phyloP scores from a whole-genome alignment of 2,329 filamentous ascomycete genomes.

The Exophiala sp. region DNA sequence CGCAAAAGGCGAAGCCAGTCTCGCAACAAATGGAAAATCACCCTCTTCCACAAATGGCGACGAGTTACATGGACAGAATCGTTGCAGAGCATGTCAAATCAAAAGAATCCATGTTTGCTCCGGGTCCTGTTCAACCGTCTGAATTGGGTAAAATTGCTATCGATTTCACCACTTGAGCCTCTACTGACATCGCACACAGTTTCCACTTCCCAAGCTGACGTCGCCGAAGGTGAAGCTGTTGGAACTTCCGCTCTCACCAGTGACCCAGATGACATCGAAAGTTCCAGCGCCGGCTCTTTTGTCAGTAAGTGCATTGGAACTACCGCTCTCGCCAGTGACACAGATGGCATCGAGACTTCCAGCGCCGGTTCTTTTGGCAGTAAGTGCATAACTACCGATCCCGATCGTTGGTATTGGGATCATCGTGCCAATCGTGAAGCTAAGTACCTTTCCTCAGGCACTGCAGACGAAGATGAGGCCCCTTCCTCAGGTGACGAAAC shows the following conservation, averaged over 20 bases:
- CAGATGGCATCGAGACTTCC: background rate
- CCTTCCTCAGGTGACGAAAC: too few species aligned
- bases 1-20: too few species aligned
- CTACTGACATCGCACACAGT: background rate
- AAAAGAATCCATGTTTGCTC: background rate
- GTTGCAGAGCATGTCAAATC: constrained; percentile 12
- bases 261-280: background rate
- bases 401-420: too few species aligned
- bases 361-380: background rate
- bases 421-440: too few species aligned
- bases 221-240: background rate
- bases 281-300: background rate
- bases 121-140: background rate
- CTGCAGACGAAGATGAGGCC: too few species aligned
- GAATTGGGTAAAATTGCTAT: background rate
- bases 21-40: background rate
- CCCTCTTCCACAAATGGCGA: background rate
- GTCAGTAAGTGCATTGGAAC: too few species aligned
- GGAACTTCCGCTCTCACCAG: background rate
- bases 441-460: too few species aligned
- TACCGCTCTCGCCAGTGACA: too few species aligned
- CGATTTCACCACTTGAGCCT: background rate
- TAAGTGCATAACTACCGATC: too few species aligned
- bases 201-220: too few species aligned
- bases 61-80: constrained; percentile 18